phyloP scores from a whole-genome alignment of 2,329 filamentous ascomycete genomes.

The Botrytis byssoidea region DNA sequence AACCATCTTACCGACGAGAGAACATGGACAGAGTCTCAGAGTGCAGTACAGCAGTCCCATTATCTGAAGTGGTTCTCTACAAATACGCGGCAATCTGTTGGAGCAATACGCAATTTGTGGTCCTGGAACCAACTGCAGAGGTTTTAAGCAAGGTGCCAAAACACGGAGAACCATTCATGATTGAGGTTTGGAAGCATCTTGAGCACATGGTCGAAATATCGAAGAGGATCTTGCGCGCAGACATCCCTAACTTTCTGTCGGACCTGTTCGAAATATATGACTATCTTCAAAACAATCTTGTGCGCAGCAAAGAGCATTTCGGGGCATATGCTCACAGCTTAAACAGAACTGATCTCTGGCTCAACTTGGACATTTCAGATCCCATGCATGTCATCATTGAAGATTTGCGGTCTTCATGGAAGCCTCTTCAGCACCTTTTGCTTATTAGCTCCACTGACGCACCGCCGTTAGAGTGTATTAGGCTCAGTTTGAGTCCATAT shows the following conservation, averaged over 20 bases:
- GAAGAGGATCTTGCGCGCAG: constrained; percentile 5
- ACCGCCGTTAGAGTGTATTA: constrained; percentile 29
- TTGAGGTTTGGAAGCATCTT: constrained; percentile 30
- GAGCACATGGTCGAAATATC: constrained; percentile 27
- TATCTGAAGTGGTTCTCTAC: constrained; percentile 26
- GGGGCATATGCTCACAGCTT: background rate
- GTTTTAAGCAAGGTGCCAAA: constrained; percentile 16
- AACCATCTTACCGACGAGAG: constrained; percentile 23
- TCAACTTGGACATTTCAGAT: constrained; percentile 26
- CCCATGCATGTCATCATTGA: constrained; percentile 3
- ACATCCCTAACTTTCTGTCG: constrained; percentile 24
- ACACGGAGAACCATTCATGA: constrained; percentile 20
- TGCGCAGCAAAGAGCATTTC: constrained; percentile 20
- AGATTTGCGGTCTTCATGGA: constrained; percentile 30
- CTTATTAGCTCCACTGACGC: constrained; percentile 33
- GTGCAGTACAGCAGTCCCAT: constrained; percentile 12
- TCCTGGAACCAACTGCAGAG: constrained; percentile 24
- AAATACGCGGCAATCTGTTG: constrained; percentile 29
- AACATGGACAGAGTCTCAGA: constrained; percentile 26
- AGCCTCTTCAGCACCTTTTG: constrained; percentile 27
- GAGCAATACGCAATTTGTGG: constrained; percentile 31
- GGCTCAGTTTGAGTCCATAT: constrained; percentile 28
- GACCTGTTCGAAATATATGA: constrained; percentile 31
- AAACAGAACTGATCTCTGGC: constrained; percentile 21
- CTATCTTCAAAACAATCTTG: constrained; percentile 29